A percentile compares a stretch with the other conserved stretches of the same genome.
Evolutionary conservation across 148 eudicot species (phyloP).

Genomic region (Amaranthus hypochondriacus): DNA sequence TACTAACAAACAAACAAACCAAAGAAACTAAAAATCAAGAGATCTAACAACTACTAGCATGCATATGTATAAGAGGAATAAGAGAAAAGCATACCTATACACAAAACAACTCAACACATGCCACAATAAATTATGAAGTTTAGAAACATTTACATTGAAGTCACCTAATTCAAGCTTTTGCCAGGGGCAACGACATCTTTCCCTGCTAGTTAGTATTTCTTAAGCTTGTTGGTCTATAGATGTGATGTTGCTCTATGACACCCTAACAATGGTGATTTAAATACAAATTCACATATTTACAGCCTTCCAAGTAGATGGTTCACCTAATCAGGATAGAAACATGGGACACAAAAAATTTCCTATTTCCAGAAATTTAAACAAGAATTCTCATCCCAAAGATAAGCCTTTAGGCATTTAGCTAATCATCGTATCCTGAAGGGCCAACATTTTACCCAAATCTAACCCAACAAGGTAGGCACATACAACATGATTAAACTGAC

Average conservation of each 20-base stretch:
- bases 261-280: background rate
- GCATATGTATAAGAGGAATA: too few relatives aligned
- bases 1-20: too few relatives aligned
- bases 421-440: background rate
- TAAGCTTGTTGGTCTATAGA: background rate
- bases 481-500: background rate
- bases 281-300: background rate
- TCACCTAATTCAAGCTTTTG: conserved; percentile 1
- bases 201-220: background rate
- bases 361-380: background rate
- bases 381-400: background rate
- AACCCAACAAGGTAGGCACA: background rate
- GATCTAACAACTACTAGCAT: too few relatives aligned
- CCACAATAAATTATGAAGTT: background rate
- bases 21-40: too few relatives aligned
- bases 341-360: background rate
- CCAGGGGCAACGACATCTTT: background rate
- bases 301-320: background rate
- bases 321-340: background rate
- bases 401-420: background rate
- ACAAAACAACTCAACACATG: too few relatives aligned
- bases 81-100: too few relatives aligned
- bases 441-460: background rate
- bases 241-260: background rate
- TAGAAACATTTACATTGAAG: background rate